Percentiles rank a stretch among this genome's conserved stretches.
phyloP scores from a whole-genome alignment of 73 alveolate genomes.

The Strombidium stylifer region DNA sequence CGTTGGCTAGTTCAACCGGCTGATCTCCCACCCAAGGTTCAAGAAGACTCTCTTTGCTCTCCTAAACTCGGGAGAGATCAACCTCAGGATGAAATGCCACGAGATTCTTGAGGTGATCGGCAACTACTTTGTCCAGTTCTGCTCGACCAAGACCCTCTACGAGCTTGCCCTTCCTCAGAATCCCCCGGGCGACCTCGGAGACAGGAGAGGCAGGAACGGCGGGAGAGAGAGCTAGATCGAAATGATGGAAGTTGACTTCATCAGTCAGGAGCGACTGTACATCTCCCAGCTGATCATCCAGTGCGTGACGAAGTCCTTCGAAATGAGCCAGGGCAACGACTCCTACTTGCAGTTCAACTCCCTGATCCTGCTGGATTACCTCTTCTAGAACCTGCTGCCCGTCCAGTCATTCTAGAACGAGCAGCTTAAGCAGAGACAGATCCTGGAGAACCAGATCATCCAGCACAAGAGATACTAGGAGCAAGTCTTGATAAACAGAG shows the following conservation, averaged over 20 bases:
- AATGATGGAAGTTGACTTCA: conserved; percentile 41
- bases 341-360: conserved; percentile 55
- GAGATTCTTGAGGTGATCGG: conserved; percentile 45
- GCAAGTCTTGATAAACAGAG: conserved; percentile 13
- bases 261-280: conserved; percentile 45
- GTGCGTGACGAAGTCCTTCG: conserved; percentile 22
- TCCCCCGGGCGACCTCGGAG: background rate
- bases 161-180: background rate
- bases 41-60: conserved; percentile 16
- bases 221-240: background rate
- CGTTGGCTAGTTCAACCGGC: conserved; percentile 11
- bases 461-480: no score
- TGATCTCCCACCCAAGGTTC: conserved; percentile 34
- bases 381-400: conserved; percentile 57
- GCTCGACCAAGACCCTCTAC: conserved; percentile 42
- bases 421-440: no score
- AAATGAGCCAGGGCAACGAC: conserved; percentile 25
- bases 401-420: conserved; percentile 58
- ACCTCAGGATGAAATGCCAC: conserved; percentile 55
- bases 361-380: conserved; percentile 40
- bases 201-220: background rate
- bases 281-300: conserved; percentile 19
- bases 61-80: conserved; percentile 32
- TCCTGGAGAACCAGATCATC: no score
- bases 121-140: conserved; percentile 24